Percentiles rank a stretch among this genome's conserved stretches.
These are phyloP conservation scores for Cryptosporidium sp. DNA, from an alignment of 169 alveolate species.

Conservation along the genomic window DNA sequence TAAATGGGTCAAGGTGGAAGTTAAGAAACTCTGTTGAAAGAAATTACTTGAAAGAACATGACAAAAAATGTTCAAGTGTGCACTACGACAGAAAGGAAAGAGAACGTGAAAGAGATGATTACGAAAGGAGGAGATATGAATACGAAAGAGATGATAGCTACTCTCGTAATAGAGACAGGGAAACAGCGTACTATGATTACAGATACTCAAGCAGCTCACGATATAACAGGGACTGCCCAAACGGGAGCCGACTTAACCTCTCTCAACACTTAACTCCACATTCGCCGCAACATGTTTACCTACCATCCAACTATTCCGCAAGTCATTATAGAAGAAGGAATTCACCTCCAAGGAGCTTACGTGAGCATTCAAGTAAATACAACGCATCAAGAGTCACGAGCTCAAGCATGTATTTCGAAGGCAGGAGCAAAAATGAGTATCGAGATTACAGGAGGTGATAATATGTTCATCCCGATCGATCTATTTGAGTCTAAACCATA, in stretches of 20 bases:
- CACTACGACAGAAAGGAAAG: background rate
- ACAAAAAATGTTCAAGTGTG: background rate
- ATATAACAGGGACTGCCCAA: background rate
- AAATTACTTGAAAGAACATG: background rate
- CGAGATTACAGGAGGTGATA: background rate
- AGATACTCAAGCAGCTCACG: background rate
- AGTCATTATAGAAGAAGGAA: background rate
- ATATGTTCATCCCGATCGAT: background rate
- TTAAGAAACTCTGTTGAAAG: constrained; percentile 17
- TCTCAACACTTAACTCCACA: background rate
- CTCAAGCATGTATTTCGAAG: background rate
- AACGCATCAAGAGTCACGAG: background rate
- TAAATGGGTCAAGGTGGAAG: background rate
- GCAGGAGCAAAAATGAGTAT: background rate
- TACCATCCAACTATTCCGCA: background rate
- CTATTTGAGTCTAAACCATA: background rate
- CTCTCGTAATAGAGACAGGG: constrained; percentile 6
- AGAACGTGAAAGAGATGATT: background rate
- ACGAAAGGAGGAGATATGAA: constrained; percentile 26
- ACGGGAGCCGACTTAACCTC: background rate
- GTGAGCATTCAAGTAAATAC: background rate
- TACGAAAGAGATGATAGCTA: background rate
- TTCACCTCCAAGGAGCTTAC: constrained; percentile 13
- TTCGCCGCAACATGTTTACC: background rate
- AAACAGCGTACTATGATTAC: background rate